Percentiles rank a stretch among this genome's conserved stretches.
Evolutionary conservation across 2,329 filamentous ascomycete genomes (phyloP).

Genomic region (Aureobasidium sp.): DNA sequence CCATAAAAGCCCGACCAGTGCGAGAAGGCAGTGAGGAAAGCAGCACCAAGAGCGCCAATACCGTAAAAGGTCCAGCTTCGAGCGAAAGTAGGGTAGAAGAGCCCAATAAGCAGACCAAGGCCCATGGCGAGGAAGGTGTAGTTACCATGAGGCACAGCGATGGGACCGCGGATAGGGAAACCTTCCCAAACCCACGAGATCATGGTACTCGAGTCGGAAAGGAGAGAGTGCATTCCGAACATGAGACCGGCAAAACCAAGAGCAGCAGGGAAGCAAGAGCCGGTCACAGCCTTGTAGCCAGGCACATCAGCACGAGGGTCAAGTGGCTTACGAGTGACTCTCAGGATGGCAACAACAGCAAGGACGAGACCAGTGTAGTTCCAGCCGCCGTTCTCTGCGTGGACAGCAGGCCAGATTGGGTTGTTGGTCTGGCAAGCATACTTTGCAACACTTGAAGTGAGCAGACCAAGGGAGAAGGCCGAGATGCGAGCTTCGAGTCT

Average conservation of each 20-base stretch:
- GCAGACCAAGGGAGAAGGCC: constrained; percentile 72
- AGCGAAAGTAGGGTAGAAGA: constrained; percentile 63
- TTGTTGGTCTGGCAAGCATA: constrained; percentile 94
- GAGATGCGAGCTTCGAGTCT: constrained; percentile 76
- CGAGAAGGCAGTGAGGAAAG: constrained; percentile 65
- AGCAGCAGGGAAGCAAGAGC: constrained; percentile 64
- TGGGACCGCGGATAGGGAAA: constrained; percentile 80
- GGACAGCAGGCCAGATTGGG: constrained; percentile 92
- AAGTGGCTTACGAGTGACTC: constrained; percentile 16
- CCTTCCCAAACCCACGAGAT: constrained; percentile 98
- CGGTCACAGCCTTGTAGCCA: constrained; percentile 25
- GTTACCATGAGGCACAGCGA: constrained; percentile 83
- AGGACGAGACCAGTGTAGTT: constrained; percentile 76
- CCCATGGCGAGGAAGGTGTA: constrained; percentile 85
- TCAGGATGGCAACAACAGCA: constrained; percentile 62
- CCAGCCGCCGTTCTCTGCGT: constrained; percentile 82
- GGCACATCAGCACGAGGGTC: constrained; percentile 7
- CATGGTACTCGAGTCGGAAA: constrained; percentile 98
- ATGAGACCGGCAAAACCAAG: constrained; percentile 76
- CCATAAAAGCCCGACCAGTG: constrained; percentile 92
- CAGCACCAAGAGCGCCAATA: constrained; percentile 70
- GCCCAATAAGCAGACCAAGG: constrained; percentile 66
- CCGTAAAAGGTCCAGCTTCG: constrained; percentile 75
- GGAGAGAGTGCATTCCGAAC: constrained; percentile 83
- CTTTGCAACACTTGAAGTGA: constrained; percentile 81